Base-by-base conservation (phyloP, 345 rosid genomes). In the Stellera chamaejasme region DNA sequence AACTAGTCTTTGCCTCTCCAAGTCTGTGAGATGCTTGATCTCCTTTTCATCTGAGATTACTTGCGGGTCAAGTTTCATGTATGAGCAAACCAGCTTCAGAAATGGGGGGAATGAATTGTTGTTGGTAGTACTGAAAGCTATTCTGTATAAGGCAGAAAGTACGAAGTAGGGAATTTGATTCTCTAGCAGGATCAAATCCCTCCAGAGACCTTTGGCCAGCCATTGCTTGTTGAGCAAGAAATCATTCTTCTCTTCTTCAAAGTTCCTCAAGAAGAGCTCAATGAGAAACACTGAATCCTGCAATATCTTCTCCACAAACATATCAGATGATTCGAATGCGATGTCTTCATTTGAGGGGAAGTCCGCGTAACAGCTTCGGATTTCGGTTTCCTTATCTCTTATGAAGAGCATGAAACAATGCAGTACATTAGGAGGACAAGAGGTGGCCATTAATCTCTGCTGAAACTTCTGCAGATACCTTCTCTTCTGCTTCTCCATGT, bases 401-500 rank as follows among this genome's bases (percentile, higher is more conserved):
- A 48, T 19, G 43, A 42, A 32, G 39, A 8, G 1, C 39, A 1
- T 5, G 39, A 32, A 32, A 32, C 5, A 8, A 32, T 32, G 7
- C 39, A 3, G 9, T 32, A 8, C 39, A 8, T 32, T 8, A 32
- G 39, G 39, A 32, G 7, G 39, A 32, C 39, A 19, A 19, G 23
- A 19, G 23, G 23, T 32, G 39, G 39, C 9, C 39, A 8, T 8
- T 8, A 32, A 4, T 32, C 39, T 5, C 5, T 32, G 5, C 39
- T 32, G 39, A 8, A 32, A 32, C 9, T 32, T 32, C 39, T 32
- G 39, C 39, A 32, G 39, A 32, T 32, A 32, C 39, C 39, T 27
- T 65, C 72, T 54, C 55, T 73, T 73, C 5, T 61, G 59, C 48
- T 58, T 55, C 19, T 66, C 77, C 64, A 55, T 61, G 25, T 50